Percentiles rank a stretch among this genome's conserved stretches.
These are phyloP conservation scores for Saprolegnia diclina DNA, from an alignment of 352 stramenopile genomes.

Conservation along the genomic window DNA sequence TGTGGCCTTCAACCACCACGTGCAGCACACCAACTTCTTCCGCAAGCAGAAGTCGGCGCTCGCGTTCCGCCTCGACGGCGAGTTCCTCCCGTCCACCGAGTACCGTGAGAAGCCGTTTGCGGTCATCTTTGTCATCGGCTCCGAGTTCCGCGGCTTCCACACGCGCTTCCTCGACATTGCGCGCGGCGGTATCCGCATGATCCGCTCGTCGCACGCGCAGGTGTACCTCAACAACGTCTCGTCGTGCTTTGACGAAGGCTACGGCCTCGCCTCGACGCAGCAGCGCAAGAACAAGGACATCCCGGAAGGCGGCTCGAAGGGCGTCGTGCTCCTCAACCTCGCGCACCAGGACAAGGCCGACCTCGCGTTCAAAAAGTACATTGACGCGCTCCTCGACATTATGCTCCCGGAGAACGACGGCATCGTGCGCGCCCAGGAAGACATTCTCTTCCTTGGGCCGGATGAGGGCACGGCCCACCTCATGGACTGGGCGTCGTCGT, in stretches of 20 bases:
- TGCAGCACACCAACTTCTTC: constrained; percentile 84
- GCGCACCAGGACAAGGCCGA: constrained; percentile 66
- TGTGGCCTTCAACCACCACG: constrained; percentile 77
- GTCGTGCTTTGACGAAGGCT: constrained; percentile 73
- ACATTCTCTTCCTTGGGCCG: constrained; percentile 77
- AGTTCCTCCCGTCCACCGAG: constrained; percentile 60
- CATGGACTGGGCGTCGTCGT: constrained; percentile 75
- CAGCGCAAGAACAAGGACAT: constrained; percentile 89
- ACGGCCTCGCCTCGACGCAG: constrained; percentile 80
- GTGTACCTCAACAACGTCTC: constrained; percentile 45
- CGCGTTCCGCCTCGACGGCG: constrained; percentile 63
- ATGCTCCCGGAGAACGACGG: constrained; percentile 69
- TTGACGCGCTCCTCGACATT: constrained; percentile 71
- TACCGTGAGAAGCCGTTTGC: constrained; percentile 90
- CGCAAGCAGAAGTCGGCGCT: constrained; percentile 66
- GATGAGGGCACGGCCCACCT: constrained; percentile 80
- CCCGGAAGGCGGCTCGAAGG: constrained; percentile 76
- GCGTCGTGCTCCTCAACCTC: constrained; percentile 70
- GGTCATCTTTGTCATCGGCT: constrained; percentile 95
- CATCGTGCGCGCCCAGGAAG: constrained; percentile 69
- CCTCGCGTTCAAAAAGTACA: constrained; percentile 75
- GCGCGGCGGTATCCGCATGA: constrained; percentile 63
- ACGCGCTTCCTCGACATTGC: constrained; percentile 81
- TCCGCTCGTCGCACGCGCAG: constrained; percentile 51
- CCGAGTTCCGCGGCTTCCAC: constrained; percentile 92